Evolutionary conservation across 768 basidiomycete species (phyloP), one percentile per base, ranked within the genome.

Genomic region (Rickenella mellea): DNA sequence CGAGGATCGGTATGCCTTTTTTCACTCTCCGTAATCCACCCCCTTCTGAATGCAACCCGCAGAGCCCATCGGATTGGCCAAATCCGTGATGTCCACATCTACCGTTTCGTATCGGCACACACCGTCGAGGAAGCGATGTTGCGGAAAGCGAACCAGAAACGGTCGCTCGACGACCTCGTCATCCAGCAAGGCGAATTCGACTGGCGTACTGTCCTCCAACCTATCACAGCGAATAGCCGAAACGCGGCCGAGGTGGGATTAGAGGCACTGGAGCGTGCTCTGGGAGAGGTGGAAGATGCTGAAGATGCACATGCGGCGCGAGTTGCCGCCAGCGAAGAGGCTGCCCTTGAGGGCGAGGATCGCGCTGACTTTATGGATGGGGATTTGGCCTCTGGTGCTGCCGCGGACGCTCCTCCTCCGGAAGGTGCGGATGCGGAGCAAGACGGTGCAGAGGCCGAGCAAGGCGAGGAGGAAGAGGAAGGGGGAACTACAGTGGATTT

Each of bases 21-120:
- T 25, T 37, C 4, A 6, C 40, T 27, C 1, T 26, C 21, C 12
- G 14, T 25, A 28, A n/a, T 2, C 6, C 11, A 12, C 3, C 24
- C n/a, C 22, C 31, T 27, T 32, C 27, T 48, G 40, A 54, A 26
- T 33, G 19, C 32, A 24, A 28, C 32, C 40, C 14, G 6, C 48
- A 88, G 93, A 36, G 94, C 93, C 0, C 94, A 99, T 58, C 87
- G 94, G n/a, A 97, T 99, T 48, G 94, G 94, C 7, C 94, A 97
- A 59, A 90, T 90, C 45, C 85, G 88, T 38, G 89, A 92, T 55
- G 93, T 98, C 7, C 89, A 96, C 57, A 93, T 97, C 51, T 96
- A 94, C 61, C 83, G 93, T 14, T 90, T 98, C 56, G 80, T 97
- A 36, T 88, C 88, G 8, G 70, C 76, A 45, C 74, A 85, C 60